Base-by-base conservation (phyloP, 805 yeast species). In the Ogataea sp. region DNA sequence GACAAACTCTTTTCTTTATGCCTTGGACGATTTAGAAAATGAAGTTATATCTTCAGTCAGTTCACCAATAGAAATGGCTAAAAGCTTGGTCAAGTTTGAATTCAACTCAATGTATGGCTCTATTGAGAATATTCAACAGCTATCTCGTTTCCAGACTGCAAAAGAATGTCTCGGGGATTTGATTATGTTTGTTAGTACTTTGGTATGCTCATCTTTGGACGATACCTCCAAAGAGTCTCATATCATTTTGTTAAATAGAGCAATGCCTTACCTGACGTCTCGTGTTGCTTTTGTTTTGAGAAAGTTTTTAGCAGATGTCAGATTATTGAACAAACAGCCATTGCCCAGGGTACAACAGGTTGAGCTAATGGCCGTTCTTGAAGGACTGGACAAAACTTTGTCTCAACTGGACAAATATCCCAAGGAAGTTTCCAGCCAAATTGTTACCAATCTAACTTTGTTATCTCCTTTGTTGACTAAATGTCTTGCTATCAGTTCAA, bases 221-320 rank as follows among this genome's bases (percentile, higher is more conserved):
- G 30, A 23, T 15, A 11, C 24, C 8, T 20, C 20, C n/a, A 11
- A 25, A 26, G 7, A 30, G 16, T 15, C 24, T 9, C 16, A 36
- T 18, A 44, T 46, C 17, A 36, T 41, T 2, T 47, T 58, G 6
- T 52, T 53, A 4, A 48, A 47, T 2, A 45, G 56, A 2, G 44
- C 73, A 3, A 45, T 71, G 1, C 72, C 75, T 2, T 80, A 64
- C 47, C 64, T 84, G 25, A 57, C 75, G 0, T 66, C 78, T 16
- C 66, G 95, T 31, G 61, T 73, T 20, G 75, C 83, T 0, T 68
- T 83, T 43, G 70, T 76, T 0, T 58, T 89, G 33, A 67, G 82
- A 40, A 73, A 82, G 42, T 79, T 75, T 44, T 62, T 83, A 6
- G 75, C 81, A 14, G 88, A 83, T 46, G 73, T 70, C 37, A 71